These are phyloP conservation scores for Ceratocystis destructans DNA, from an alignment of 2,329 filamentous ascomycete genomes.

Conservation along the genomic window DNA sequence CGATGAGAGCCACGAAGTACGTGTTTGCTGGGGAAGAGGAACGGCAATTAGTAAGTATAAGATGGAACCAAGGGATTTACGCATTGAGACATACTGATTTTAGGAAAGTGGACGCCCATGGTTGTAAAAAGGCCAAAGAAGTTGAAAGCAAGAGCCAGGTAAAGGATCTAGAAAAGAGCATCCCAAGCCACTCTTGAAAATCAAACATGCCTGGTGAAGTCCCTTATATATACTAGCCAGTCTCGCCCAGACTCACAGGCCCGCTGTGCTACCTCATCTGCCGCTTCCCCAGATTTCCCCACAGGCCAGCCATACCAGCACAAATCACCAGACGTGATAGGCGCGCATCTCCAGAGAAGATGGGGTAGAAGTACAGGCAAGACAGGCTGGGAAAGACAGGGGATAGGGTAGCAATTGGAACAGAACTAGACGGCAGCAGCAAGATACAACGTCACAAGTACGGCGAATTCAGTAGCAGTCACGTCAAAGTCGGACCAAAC, in stretches of 20 bases:
- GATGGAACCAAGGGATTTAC: not conserved
- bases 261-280: not conserved
- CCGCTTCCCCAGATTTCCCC: conserved; percentile 7
- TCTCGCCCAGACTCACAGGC: not conserved
- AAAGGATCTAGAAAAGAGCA: not conserved
- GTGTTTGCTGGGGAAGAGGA: conserved; percentile 22
- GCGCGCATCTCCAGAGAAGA: not conserved
- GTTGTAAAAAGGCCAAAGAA: not conserved
- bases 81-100: conserved; percentile 11
- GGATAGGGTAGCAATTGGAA: too few species aligned
- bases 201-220: not conserved
- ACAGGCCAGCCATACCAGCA: not conserved
- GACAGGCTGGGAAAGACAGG: too few species aligned
- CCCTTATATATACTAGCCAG: not conserved
- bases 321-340: not conserved
- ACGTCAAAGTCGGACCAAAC: not conserved
- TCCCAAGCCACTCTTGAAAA: not conserved
- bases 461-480: not conserved
- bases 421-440: not conserved
- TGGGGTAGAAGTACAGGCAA: not conserved
- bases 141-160: not conserved
- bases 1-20: conserved; percentile 27
- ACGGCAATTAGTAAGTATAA: not conserved
- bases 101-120: conserved; percentile 17
- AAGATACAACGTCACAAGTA: not conserved